A percentile compares a stretch with the other conserved stretches of the same genome.
Evolutionary conservation across 2,329 filamentous ascomycete genomes (phyloP).

Genomic region (Hypoxylon rubiginosum): DNA sequence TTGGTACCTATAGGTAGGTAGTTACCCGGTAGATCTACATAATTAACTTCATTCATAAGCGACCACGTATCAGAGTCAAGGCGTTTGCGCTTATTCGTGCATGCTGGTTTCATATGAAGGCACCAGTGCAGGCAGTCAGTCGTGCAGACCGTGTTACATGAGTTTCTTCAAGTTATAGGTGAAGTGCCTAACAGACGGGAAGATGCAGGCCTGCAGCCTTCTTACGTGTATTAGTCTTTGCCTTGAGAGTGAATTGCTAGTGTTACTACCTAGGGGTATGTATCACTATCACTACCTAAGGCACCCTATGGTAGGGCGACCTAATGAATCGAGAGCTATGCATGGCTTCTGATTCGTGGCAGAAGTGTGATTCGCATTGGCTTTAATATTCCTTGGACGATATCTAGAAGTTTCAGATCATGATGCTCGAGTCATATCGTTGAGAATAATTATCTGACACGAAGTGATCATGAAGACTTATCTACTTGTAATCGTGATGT

Average conservation of each 20-base stretch:
- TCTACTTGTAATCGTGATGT: no score
- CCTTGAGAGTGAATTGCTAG: constrained; percentile 15
- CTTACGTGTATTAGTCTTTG: constrained; percentile 6
- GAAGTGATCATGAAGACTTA: no score
- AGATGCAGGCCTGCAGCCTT: constrained; percentile 21
- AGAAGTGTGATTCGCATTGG: neutral
- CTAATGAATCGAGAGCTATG: constrained; percentile 10
- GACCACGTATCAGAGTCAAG: neutral
- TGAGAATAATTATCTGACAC: neutral
- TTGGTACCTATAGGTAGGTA: no score
- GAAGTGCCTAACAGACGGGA: constrained; percentile 19
- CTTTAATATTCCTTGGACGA: neutral
- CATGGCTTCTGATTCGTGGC: neutral
- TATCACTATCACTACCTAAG: no score
- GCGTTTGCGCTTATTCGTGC: neutral
- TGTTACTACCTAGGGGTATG: no score
- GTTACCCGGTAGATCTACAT: constrained; percentile 34
- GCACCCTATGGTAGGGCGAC: constrained; percentile 14
- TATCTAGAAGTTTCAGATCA: constrained; percentile 6
- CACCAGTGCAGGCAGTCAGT: neutral
- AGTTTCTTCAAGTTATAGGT: constrained; percentile 7
- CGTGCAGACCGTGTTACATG: constrained; percentile 11
- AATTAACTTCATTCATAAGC: constrained; percentile 5
- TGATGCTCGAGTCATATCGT: constrained; percentile 1
- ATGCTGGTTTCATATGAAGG: neutral